Evolutionary conservation across 805 yeast species (phyloP).

Genomic region (Deakozyma indianensis): DNA sequence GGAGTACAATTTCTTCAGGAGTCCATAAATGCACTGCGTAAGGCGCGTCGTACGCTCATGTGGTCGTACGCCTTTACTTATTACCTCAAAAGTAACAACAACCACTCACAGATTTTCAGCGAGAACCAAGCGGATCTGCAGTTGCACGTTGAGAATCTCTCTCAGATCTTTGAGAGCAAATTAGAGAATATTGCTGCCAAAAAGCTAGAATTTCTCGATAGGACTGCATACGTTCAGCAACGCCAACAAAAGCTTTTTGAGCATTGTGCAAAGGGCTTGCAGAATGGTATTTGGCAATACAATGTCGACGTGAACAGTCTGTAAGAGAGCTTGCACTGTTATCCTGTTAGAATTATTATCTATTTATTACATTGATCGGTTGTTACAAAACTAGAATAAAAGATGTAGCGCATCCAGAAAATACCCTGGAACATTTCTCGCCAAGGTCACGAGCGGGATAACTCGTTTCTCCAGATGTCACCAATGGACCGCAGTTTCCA

Average conservation of each 20-base stretch:
- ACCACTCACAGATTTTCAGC: conserved; percentile 50
- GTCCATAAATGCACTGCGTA: conserved; percentile 28
- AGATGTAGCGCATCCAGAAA: conserved; percentile 21
- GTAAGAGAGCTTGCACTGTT: conserved; percentile 33
- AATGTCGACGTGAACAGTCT: conserved; percentile 4
- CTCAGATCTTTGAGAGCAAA: conserved; percentile 40
- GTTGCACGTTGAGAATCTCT: conserved; percentile 52
- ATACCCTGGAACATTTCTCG: conserved; percentile 4
- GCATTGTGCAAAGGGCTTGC: conserved; percentile 29
- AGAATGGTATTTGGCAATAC: conserved; percentile 23
- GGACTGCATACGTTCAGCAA: conserved; percentile 28
- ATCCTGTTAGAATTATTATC: conserved; percentile 29
- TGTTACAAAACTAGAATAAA: conserved; percentile 8
- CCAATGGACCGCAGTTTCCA: conserved; percentile 67
- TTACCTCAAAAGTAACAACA: conserved; percentile 38
- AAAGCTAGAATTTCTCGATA: conserved; percentile 27
- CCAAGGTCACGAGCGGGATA: conserved; percentile 1
- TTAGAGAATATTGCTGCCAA: conserved; percentile 20
- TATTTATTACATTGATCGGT: not conserved
- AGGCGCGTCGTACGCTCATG: conserved; percentile 61
- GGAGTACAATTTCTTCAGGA: conserved; percentile 33
- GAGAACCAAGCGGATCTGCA: conserved; percentile 50
- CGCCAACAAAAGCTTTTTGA: conserved; percentile 30
- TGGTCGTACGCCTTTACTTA: conserved; percentile 81
- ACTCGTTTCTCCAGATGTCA: conserved; percentile 1